These are phyloP conservation scores for Phytopythium kandeliae DNA, from an alignment of 352 stramenopile species.

Conservation along the genomic window DNA sequence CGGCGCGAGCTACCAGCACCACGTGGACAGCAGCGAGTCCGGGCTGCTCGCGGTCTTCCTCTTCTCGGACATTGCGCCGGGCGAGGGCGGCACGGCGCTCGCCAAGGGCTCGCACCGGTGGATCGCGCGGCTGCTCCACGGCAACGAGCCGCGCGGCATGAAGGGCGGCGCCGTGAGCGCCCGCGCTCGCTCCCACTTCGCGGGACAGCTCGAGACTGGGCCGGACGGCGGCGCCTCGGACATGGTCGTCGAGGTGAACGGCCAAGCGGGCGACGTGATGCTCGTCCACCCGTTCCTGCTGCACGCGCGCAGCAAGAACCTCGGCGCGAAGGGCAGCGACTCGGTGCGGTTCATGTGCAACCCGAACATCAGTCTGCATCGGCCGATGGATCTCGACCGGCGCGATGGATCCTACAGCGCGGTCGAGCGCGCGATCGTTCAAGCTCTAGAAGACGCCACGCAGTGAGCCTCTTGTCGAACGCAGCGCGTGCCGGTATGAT, in stretches of 20 bases:
- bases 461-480: too few relatives aligned
- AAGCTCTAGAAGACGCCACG: slow-evolving; percentile 11
- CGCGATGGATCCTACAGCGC: slow-evolving; percentile 26
- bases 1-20: slow-evolving; percentile 67
- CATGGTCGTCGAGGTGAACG: slow-evolving; percentile 56
- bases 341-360: slow-evolving; percentile 75
- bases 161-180: slow-evolving; percentile 54
- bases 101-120: slow-evolving; percentile 54
- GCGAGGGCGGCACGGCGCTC: slow-evolving; percentile 67
- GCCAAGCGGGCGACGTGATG: slow-evolving; percentile 68
- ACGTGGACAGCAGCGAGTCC: slow-evolving; percentile 60
- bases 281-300: slow-evolving; percentile 77
- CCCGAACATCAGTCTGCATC: slow-evolving; percentile 43
- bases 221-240: neutral
- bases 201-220: slow-evolving; percentile 3
- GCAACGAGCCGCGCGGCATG: slow-evolving; percentile 45
- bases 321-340: slow-evolving; percentile 35
- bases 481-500: too few relatives aligned
- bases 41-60: slow-evolving; percentile 78
- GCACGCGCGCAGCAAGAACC: slow-evolving; percentile 70
- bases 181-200: slow-evolving; percentile 24
- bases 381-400: slow-evolving; percentile 39
- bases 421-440: slow-evolving; percentile 35
- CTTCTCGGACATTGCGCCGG: slow-evolving; percentile 61
- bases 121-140: slow-evolving; percentile 46